Percentiles rank a stretch among this genome's conserved stretches.
Evolutionary conservation across 1,139 yeast genomes (phyloP).

Genomic region (Sugiyamaella xylanicola): DNA sequence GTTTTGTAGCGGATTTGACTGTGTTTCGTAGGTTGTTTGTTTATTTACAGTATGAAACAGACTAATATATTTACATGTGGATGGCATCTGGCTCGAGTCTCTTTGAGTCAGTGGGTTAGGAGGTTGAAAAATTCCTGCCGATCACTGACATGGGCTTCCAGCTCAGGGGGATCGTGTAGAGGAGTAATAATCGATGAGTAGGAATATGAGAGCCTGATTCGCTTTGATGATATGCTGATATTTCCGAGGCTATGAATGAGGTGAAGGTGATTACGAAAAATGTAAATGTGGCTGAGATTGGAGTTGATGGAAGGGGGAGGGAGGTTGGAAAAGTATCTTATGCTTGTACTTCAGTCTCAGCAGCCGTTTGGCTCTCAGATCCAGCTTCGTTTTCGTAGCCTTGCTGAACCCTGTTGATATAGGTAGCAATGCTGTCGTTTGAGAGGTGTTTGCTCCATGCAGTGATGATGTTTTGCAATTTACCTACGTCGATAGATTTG

Average conservation of each 20-base stretch:
- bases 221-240: neutral
- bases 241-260: too few relatives aligned
- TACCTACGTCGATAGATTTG: constrained; percentile 2
- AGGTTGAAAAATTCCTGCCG: constrained; percentile 14
- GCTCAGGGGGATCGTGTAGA: neutral
- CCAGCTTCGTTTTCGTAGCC: constrained; percentile 7
- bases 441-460: constrained; percentile 5
- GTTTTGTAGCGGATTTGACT: neutral
- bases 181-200: too few relatives aligned
- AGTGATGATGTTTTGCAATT: neutral
- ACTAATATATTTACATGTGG: constrained; percentile 11
- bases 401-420: constrained; percentile 2
- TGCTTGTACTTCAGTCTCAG: neutral
- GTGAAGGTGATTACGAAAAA: too few relatives aligned
- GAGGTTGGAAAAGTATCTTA: too few relatives aligned
- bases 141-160: too few relatives aligned
- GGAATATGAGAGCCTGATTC: too few relatives aligned
- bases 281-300: too few relatives aligned
- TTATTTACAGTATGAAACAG: constrained; percentile 5
- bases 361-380: constrained; percentile 1
- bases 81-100: neutral
- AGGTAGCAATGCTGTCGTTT: neutral
- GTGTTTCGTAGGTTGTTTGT: neutral
- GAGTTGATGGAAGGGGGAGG: too few relatives aligned
- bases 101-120: constrained; percentile 18